Evolutionary conservation across 2,329 filamentous ascomycete species (phyloP), one percentile per base, ranked within the genome.

Genomic region (Ophiognomonia clavigignenti-juglandacearum): DNA sequence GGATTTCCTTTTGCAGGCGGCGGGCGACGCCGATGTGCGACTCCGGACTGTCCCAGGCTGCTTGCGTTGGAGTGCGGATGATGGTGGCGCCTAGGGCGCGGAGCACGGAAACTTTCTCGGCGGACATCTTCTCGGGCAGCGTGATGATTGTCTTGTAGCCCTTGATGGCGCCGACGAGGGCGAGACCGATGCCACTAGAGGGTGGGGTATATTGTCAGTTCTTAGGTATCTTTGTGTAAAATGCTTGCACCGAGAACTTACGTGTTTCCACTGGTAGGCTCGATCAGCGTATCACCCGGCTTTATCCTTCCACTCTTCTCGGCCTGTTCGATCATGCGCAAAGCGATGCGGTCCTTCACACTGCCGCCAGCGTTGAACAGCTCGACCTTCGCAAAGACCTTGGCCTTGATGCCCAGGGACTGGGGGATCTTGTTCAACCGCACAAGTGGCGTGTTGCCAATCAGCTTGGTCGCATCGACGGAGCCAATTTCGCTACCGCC

Each of bases 121-220:
- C 87, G 1, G 90, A 96, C 93, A 98, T 98, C 77, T 98, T 98
- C 72, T 98, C 93, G 43, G 93, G 93, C 38, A 98, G 81, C 10
- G 93, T 98, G 67, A 98, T 98, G 70, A 98, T 97, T 34, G 91
- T 95, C 70, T 92, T 92, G 77, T 97, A 98, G 56, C 91, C 92
- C 74, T 96, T 97, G 61, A 98, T 87, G 14, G 93, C 93, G 48
- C 82, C 92, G 16, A 97, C 92, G 27, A 98, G 82, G 23, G 93
- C 93, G 34, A 98, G 77, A 19, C 93, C 93, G 56, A 98, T 98
- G 56, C 93, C 93, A 48, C 73, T 77, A 16, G 0, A 13, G 24
- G n/a, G 29, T 34, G 24, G 31, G 29, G 23, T 2, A 34, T 41
- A 39, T n/a, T 44, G 56, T 69, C 52, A 69, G 59, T 44, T 48